phyloP scores from a whole-genome alignment of 1,284 basidiomycete genomes.

The Tetrapyrgos nigripes region DNA sequence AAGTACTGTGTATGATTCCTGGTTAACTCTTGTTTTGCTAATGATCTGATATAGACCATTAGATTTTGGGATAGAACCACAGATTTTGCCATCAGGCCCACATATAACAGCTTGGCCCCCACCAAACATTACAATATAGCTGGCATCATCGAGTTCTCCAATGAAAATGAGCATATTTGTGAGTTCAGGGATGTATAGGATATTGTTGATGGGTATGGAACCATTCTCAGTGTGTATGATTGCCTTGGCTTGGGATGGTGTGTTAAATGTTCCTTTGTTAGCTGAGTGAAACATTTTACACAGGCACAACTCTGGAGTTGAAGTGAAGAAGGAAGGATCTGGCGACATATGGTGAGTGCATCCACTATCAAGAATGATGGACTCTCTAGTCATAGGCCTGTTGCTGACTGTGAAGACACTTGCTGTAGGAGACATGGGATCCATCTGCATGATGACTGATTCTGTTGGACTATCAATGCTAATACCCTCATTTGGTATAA shows the following conservation, averaged over 20 bases:
- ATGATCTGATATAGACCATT: constrained; percentile 15
- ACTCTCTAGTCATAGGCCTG: not conserved
- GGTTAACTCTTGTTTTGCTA: not conserved
- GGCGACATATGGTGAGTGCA: not conserved
- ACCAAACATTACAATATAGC: constrained; percentile 20
- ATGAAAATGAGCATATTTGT: too few relatives aligned
- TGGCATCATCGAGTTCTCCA: too few relatives aligned
- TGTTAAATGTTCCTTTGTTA: constrained; percentile 14
- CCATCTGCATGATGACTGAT: too few relatives aligned
- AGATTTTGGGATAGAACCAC: too few relatives aligned
- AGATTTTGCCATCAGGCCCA: not conserved
- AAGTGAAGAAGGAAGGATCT: not conserved
- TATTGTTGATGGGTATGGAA: too few relatives aligned
- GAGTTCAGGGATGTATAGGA: too few relatives aligned
- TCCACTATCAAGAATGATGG: too few relatives aligned
- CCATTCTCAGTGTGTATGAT: constrained; percentile 26
- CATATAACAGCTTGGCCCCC: constrained; percentile 12
- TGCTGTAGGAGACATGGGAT: not conserved
- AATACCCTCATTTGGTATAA: too few relatives aligned
- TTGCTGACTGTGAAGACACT: not conserved
- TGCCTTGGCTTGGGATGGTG: constrained; percentile 27
- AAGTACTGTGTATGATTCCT: too few relatives aligned
- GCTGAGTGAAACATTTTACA: constrained; percentile 11
- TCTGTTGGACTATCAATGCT: too few relatives aligned
- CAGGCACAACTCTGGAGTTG: not conserved